A percentile compares a stretch with the other conserved stretches of the same genome.
Evolutionary conservation across 1,139 yeast genomes (phyloP).

Genomic region (Geotrichum reessii): DNA sequence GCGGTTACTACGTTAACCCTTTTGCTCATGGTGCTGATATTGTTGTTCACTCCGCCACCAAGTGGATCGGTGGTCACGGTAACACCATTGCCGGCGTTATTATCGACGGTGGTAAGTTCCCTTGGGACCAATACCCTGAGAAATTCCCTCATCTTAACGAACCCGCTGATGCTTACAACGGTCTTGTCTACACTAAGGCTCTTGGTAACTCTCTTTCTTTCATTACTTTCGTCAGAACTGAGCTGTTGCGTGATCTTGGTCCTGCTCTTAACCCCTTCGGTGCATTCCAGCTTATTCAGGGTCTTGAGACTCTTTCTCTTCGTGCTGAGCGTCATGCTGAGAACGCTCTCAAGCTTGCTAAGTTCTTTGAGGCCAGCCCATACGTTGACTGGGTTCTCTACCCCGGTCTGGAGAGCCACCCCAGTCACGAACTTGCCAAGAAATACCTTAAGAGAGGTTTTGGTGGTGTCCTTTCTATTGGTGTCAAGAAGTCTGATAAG

Average conservation of each 20-base stretch:
- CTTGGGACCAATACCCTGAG: constrained; percentile 76
- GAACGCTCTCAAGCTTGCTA: constrained; percentile 78
- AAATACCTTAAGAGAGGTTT: constrained; percentile 72
- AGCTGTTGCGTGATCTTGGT: constrained; percentile 86
- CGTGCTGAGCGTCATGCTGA: constrained; percentile 88
- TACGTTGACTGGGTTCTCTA: constrained; percentile 85
- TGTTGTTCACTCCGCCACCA: constrained; percentile 84
- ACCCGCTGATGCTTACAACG: constrained; percentile 93
- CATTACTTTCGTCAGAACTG: constrained; percentile 76
- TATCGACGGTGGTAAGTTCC: constrained; percentile 86
- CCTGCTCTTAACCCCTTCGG: constrained; percentile 86
- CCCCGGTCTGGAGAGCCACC: constrained; percentile 82
- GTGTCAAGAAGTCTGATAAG: constrained; percentile 56
- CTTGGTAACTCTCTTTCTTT: constrained; percentile 68
- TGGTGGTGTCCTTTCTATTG: constrained; percentile 86
- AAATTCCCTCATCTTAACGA: constrained; percentile 85
- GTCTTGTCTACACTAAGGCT: constrained; percentile 72
- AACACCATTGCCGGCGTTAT: constrained; percentile 91
- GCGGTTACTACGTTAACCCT: constrained; percentile 84
- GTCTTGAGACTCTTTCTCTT: constrained; percentile 86
- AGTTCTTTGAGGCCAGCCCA: constrained; percentile 64
- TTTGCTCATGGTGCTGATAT: constrained; percentile 86
- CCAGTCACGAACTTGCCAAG: constrained; percentile 73
- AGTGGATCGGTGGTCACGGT: constrained; percentile 98
- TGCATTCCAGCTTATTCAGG: constrained; percentile 78